Evolutionary conservation across 805 yeast species (phyloP).

Genomic region (Pichia ethanolica): DNA sequence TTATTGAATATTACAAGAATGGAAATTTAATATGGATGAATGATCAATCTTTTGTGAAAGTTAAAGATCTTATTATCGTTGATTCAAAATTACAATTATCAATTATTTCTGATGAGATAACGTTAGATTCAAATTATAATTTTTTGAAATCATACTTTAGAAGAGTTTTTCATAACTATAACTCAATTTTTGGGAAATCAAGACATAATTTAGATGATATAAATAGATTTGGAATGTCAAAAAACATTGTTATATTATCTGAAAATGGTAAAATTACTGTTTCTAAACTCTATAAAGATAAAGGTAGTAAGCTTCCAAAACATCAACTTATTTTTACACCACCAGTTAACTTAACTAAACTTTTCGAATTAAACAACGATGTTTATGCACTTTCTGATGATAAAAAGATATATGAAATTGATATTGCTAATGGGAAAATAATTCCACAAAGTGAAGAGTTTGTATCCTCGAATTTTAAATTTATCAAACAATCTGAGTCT

Average conservation of each 20-base stretch:
- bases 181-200: slow-evolving; percentile 12
- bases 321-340: neutral
- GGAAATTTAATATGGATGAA: slow-evolving; percentile 32
- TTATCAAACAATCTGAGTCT: neutral
- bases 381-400: neutral
- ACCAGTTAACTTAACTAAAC: neutral
- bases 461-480: slow-evolving; percentile 4
- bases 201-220: slow-evolving; percentile 12
- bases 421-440: neutral
- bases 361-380: slow-evolving; percentile 10
- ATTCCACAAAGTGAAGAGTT: neutral
- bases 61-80: slow-evolving; percentile 29
- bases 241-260: slow-evolving; percentile 36
- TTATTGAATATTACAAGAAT: slow-evolving; percentile 14
- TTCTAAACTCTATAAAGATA: slow-evolving; percentile 32
- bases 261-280: slow-evolving; percentile 36
- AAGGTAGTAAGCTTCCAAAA: neutral
- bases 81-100: slow-evolving; percentile 17
- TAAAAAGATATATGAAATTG: neutral
- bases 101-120: slow-evolving; percentile 23
- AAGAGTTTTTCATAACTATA: slow-evolving; percentile 26
- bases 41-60: slow-evolving; percentile 36
- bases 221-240: slow-evolving; percentile 39
- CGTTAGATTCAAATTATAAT: slow-evolving; percentile 23
- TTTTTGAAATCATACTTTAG: slow-evolving; percentile 26